phyloP scores from a whole-genome alignment of 192 early-diverging fungal species.

The Entomortierella beljakovae region DNA sequence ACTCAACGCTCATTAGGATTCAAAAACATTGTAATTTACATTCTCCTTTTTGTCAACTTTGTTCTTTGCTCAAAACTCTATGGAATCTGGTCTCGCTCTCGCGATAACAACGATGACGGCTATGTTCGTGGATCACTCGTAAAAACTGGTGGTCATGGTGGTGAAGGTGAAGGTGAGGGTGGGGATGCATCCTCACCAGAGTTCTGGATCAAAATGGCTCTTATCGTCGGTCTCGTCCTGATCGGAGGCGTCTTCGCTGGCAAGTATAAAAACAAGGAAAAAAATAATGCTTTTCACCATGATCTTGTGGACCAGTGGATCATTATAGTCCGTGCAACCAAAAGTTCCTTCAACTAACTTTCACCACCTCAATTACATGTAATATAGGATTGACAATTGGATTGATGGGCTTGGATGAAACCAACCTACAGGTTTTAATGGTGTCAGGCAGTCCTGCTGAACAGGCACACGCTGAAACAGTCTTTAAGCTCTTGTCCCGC shows the following conservation, averaged over 20 bases:
- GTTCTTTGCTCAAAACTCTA: constrained; percentile 33
- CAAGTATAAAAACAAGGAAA: constrained; percentile 30
- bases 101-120: not conserved
- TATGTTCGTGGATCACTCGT: not conserved
- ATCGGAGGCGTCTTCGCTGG: constrained; percentile 86
- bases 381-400: constrained; percentile 71
- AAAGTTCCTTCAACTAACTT: not conserved
- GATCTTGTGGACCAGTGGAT: not conserved
- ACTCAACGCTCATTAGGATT: constrained; percentile 33
- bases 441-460: constrained; percentile 81
- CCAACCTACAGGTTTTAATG: constrained; percentile 86
- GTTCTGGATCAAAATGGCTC: constrained; percentile 58
- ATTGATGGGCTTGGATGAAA: constrained; percentile 55
- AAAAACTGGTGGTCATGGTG: not conserved
- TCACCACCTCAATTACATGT: not conserved
- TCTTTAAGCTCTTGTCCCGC: constrained; percentile 57
- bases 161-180: constrained; percentile 25
- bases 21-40: constrained; percentile 38
- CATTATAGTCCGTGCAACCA: not conserved
- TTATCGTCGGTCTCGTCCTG: constrained; percentile 75
- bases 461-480: constrained; percentile 74
- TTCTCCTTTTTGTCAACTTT: constrained; percentile 36
- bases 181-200: constrained; percentile 38
- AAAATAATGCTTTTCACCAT: not conserved
- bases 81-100: constrained; percentile 14